A percentile compares a stretch with the other conserved stretches of the same genome.
Conservation (phyloP, 768 basidiomycete species). For the Lactarius pseudohatsudake region DNA sequence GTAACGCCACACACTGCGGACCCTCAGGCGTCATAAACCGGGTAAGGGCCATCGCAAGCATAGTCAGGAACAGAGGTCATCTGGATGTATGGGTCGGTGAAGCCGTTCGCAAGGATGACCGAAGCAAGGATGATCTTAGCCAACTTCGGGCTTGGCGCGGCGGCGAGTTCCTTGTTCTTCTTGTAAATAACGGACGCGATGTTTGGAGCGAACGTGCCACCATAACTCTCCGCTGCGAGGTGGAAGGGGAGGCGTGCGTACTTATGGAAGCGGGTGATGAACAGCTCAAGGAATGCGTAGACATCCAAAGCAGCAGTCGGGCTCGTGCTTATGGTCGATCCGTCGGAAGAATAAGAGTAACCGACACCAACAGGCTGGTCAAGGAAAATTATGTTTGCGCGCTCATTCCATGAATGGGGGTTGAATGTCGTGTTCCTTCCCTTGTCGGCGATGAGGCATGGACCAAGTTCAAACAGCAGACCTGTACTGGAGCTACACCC, state of each 20-base stretch:
- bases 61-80: slow-evolving; percentile 80
- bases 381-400: slow-evolving; percentile 77
- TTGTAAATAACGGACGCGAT: slow-evolving; percentile 81
- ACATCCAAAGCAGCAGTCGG: slow-evolving; percentile 91
- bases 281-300: slow-evolving; percentile 79
- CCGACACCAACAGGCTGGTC: slow-evolving; percentile 87
- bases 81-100: slow-evolving; percentile 82
- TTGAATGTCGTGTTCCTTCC: slow-evolving; percentile 70
- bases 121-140: slow-evolving; percentile 78
- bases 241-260: slow-evolving; percentile 74
- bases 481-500: slow-evolving; percentile 38
- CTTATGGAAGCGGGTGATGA: slow-evolving; percentile 70
- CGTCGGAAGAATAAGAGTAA: slow-evolving; percentile 80
- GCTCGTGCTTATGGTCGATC: slow-evolving; percentile 71
- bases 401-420: slow-evolving; percentile 80
- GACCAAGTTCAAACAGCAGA: slow-evolving; percentile 29
- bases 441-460: slow-evolving; percentile 25
- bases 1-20: slow-evolving; percentile 46
- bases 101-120: slow-evolving; percentile 83
- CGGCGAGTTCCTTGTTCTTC: slow-evolving; percentile 63
- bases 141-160: slow-evolving; percentile 47
- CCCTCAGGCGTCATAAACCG: slow-evolving; percentile 65
- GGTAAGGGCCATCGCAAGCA: slow-evolving; percentile 78
- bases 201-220: slow-evolving; percentile 74
- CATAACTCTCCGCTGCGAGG: slow-evolving; percentile 77